Conservation (phyloP, 1,139 yeast species). For the Hyphopichia khmerensis region DNA sequence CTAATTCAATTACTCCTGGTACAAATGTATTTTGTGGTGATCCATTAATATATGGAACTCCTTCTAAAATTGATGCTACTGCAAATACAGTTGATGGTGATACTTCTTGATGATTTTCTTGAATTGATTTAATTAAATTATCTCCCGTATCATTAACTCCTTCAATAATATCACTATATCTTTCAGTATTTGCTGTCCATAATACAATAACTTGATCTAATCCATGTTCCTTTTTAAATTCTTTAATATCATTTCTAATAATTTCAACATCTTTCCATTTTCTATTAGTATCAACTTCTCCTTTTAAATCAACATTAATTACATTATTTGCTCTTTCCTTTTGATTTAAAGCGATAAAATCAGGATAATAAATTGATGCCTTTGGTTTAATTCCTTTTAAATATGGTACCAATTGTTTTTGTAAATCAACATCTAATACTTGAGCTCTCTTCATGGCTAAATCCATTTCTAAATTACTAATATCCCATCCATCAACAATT, state of each 20-base stretch:
- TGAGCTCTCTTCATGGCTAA: slow-evolving; percentile 83
- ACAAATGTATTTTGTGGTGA: slow-evolving; percentile 97
- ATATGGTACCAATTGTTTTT: slow-evolving; percentile 68
- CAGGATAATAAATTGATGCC: slow-evolving; percentile 90
- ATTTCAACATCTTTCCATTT: slow-evolving; percentile 92
- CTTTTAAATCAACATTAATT: slow-evolving; percentile 53
- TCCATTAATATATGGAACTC: slow-evolving; percentile 89
- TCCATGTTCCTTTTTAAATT: slow-evolving; percentile 69
- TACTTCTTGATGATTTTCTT: slow-evolving; percentile 76
- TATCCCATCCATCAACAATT: slow-evolving; percentile 95
- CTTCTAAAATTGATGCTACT: slow-evolving; percentile 86
- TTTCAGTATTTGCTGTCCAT: slow-evolving; percentile 98
- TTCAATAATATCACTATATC: slow-evolving; percentile 73
- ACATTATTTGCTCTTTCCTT: slow-evolving; percentile 89
- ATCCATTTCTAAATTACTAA: slow-evolving; percentile 66
- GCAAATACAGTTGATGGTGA: slow-evolving; percentile 93
- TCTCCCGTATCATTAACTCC: slow-evolving; percentile 91
- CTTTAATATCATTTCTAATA: slow-evolving; percentile 78
- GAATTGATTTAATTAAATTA: slow-evolving; percentile 71
- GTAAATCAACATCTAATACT: slow-evolving; percentile 85
- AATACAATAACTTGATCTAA: slow-evolving; percentile 87
- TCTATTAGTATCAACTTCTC: slow-evolving; percentile 52
- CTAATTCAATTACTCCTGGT: slow-evolving; percentile 90
- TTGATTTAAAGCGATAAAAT: slow-evolving; percentile 94
- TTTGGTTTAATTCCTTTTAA: slow-evolving; percentile 68